phyloP scores from a whole-genome alignment of 1,284 basidiomycete species.

The Ganoderma meredithae region DNA sequence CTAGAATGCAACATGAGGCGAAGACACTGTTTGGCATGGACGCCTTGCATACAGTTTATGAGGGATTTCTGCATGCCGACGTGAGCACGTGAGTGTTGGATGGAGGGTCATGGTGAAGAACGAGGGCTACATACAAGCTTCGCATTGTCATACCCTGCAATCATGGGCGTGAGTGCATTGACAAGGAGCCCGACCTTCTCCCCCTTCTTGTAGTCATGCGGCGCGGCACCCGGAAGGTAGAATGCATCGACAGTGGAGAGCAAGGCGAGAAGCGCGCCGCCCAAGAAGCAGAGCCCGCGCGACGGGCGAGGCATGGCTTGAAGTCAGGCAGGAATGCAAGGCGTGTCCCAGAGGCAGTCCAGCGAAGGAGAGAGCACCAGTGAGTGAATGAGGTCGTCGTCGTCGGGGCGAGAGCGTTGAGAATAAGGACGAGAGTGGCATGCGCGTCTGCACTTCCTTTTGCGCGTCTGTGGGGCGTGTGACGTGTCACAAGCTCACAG shows the following conservation, averaged over 20 bases:
- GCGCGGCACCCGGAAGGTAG: slow-evolving; percentile 82
- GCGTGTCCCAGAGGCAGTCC: not conserved
- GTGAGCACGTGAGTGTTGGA: not conserved
- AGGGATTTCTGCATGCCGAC: slow-evolving; percentile 70
- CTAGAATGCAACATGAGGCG: slow-evolving; percentile 44
- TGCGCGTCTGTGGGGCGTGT: not conserved
- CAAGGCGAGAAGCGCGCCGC: slow-evolving; percentile 34
- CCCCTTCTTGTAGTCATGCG: slow-evolving; percentile 74
- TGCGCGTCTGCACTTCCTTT: not conserved
- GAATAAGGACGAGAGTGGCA: not conserved
- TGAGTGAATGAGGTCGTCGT: not conserved
- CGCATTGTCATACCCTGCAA: slow-evolving; percentile 71
- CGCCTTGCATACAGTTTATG: slow-evolving; percentile 69
- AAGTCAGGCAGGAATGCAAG: not conserved
- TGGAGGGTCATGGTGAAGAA: not conserved
- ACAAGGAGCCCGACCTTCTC: slow-evolving; percentile 83
- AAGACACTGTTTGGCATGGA: slow-evolving; percentile 6
- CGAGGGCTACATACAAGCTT: slow-evolving; percentile 69
- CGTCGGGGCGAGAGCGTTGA: not conserved
- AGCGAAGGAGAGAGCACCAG: not conserved
- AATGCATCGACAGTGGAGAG: slow-evolving; percentile 53
- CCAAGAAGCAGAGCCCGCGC: slow-evolving; percentile 29
- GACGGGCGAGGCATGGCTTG: slow-evolving; percentile 18
- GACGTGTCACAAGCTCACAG: not conserved
- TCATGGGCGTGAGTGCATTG: slow-evolving; percentile 89